Base-by-base conservation (phyloP, 1,284 basidiomycete species). In the Leccinum glutinopallens region DNA sequence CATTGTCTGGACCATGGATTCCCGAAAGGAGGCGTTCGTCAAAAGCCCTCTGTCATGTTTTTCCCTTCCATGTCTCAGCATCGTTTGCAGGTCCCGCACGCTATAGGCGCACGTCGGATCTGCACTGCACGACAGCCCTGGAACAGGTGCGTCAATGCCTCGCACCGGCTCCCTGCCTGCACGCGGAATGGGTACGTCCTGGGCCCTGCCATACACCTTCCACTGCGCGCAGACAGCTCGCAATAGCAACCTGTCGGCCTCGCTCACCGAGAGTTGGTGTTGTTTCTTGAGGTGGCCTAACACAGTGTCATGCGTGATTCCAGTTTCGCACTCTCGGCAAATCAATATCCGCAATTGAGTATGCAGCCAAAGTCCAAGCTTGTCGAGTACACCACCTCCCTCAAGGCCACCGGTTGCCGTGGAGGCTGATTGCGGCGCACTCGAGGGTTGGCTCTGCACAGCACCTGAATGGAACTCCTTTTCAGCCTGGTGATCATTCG, bases 41-140 rank as follows among this genome's bases (percentile, higher is more conserved):
- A 33, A 3, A 25, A 61, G 35, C 7, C 57, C 57, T 46, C 17
- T 25, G 3, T 53, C 56, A 5, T 67, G 58, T 32, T 53, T 37
- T 33, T 41, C 65, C 43, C 5, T n/a, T 2, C 59, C 32, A 15
- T 67, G 62, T 57, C 33, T 66, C 3, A 67, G 6, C 51, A 67
- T 41, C 0, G 57, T 59, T 10, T 63, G 61, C 1, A 60, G 4
- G 22, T 67, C 55, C 3, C 25, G 3, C 4, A 67, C 46, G 2
- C 61, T 67, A 32, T 67, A 67, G 6, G 19, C 12, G 59, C 65
- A 67, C 3, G 12, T n/a, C 7, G 2, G 15, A 41, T 41, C 33
- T 0, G 53, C 32, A 2, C 6, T 37, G 22, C 49, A 51, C 8
- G 49, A 25, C 22, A 51, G 13, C 5, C 49, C 49, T 25, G 49